Evolutionary conservation across 306 rosid species (phyloP).

Genomic region (Phaseolus lunatus): DNA sequence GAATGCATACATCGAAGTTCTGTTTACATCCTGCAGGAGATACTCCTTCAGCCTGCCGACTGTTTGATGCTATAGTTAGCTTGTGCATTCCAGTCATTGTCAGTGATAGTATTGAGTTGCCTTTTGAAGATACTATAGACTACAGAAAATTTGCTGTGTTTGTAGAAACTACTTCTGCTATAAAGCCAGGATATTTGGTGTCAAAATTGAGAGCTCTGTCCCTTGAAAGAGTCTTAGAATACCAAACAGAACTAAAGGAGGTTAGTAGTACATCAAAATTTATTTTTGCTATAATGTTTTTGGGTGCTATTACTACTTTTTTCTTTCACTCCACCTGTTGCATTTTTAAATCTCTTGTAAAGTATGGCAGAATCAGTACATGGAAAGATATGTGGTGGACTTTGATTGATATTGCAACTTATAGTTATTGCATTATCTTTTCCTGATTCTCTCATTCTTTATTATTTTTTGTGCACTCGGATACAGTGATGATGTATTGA

Average conservation of each 20-base stretch:
- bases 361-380: slow-evolving; percentile 11
- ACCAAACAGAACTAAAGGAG: slow-evolving; percentile 83
- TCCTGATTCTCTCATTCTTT: background rate
- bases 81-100: slow-evolving; percentile 88
- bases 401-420: background rate
- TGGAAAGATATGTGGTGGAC: background rate
- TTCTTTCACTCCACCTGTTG: slow-evolving; percentile 20
- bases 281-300: background rate
- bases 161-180: slow-evolving; percentile 71
- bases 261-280: slow-evolving; percentile 55
- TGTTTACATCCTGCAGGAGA: slow-evolving; percentile 99
- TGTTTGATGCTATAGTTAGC: slow-evolving; percentile 95
- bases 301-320: slow-evolving; percentile 11
- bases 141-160: slow-evolving; percentile 84
- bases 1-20: slow-evolving; percentile 94
- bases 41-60: slow-evolving; percentile 97
- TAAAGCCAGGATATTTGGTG: slow-evolving; percentile 71
- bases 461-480: background rate
- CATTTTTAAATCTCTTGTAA: slow-evolving; percentile 29
- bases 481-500: background rate
- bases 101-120: slow-evolving; percentile 87
- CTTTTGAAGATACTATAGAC: slow-evolving; percentile 91
- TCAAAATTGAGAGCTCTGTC: slow-evolving; percentile 66
- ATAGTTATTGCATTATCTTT: background rate
- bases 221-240: slow-evolving; percentile 67